Evolutionary conservation across 352 stramenopile species (phyloP).

Genomic region (Phytophthora pseudosyringae): DNA sequence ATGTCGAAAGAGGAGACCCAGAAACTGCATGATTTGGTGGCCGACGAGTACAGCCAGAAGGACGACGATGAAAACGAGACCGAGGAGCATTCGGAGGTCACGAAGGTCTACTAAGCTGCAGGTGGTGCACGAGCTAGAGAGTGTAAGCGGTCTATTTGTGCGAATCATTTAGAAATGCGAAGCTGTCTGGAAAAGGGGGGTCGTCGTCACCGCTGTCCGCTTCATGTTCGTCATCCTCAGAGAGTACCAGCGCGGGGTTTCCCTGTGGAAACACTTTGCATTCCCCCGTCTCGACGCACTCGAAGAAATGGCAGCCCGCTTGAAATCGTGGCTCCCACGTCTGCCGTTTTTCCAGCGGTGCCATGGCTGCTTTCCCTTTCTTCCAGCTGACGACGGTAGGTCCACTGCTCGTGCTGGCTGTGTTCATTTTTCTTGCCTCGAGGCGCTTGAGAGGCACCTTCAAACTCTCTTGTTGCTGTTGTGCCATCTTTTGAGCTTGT

Average conservation of each 20-base stretch:
- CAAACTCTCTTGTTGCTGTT: constrained; percentile 52
- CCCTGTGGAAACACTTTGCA: constrained; percentile 39
- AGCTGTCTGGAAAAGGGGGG: constrained; percentile 61
- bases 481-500: constrained; percentile 71
- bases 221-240: constrained; percentile 20
- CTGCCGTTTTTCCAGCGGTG: constrained; percentile 27
- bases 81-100: constrained; percentile 58
- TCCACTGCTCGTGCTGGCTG: constrained; percentile 15
- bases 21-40: constrained; percentile 74
- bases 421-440: constrained; percentile 38
- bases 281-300: constrained; percentile 73
- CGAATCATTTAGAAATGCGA: constrained; percentile 67
- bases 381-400: constrained; percentile 43
- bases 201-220: constrained; percentile 38
- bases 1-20: constrained; percentile 83
- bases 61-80: constrained; percentile 36
- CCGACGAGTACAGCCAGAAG: constrained; percentile 59
- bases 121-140: constrained; percentile 1
- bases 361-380: constrained; percentile 48
- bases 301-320: constrained; percentile 80
- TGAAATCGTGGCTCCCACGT: constrained; percentile 71
- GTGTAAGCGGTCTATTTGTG: constrained; percentile 21
- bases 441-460: constrained; percentile 55
- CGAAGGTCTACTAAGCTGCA: constrained; percentile 75
- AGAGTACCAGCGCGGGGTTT: constrained; percentile 1